These are phyloP conservation scores for Diversispora epigaea DNA, from an alignment of 192 early-diverging fungal genomes.

Conservation along the genomic window DNA sequence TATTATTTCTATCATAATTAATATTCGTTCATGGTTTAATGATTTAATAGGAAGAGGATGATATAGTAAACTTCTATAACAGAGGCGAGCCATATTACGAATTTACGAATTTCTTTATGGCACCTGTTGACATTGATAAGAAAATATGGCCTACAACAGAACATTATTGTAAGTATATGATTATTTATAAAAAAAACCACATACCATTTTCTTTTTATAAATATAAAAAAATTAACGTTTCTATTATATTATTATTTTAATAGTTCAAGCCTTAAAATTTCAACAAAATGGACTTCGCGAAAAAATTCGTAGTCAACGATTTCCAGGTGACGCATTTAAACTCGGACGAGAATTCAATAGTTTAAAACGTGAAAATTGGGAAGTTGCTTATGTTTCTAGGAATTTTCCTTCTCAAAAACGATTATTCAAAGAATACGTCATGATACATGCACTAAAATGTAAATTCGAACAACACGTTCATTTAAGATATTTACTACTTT, in stretches of 20 bases:
- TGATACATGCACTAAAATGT: constrained; percentile 37
- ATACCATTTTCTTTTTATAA: too few species aligned
- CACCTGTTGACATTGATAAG: constrained; percentile 32
- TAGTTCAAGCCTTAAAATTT: constrained; percentile 25
- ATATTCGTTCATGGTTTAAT: too few species aligned
- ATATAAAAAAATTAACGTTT: too few species aligned
- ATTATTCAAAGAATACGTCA: constrained; percentile 41
- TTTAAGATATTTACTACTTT: constrained; percentile 36
- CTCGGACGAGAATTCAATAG: constrained; percentile 41
- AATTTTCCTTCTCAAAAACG: background rate
- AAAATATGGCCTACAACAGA: constrained; percentile 43
- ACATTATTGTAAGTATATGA: constrained; percentile 40
- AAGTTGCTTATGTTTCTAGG: constrained; percentile 8
- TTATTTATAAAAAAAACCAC: too few species aligned
- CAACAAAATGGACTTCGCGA: background rate
- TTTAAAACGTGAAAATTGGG: constrained; percentile 46
- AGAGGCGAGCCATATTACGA: constrained; percentile 38
- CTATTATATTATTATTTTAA: too few species aligned
- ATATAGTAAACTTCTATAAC: constrained; percentile 42
- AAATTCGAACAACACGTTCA: constrained; percentile 46
- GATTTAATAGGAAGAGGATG: background rate
- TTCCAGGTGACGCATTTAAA: constrained; percentile 42
- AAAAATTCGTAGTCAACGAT: constrained; percentile 26
- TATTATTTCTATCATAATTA: too few species aligned
- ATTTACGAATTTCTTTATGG: constrained; percentile 47